phyloP scores from a whole-genome alignment of 2,329 filamentous ascomycete species.

The Cordyceps tenuipes region DNA sequence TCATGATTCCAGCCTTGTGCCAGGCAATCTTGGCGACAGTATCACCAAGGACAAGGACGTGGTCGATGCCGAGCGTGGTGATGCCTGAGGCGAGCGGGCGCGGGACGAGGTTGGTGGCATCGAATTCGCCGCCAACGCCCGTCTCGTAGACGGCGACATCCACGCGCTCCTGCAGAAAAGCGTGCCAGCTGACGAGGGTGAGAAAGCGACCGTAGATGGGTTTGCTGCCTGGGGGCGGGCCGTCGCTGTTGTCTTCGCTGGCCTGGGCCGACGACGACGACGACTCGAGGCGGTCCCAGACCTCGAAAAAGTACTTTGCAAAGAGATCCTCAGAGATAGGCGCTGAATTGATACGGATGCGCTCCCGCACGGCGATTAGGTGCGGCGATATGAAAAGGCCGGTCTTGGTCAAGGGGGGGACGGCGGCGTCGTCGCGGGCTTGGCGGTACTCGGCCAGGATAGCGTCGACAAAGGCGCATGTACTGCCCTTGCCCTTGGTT shows the following conservation, averaged over 20 bases:
- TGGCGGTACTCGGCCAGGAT: slow-evolving; percentile 48
- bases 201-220: slow-evolving; percentile 55
- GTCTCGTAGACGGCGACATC: slow-evolving; percentile 58
- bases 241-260: neutral
- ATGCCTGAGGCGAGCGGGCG: slow-evolving; percentile 51
- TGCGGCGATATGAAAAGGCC: slow-evolving; percentile 65
- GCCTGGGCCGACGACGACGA: slow-evolving; percentile 10
- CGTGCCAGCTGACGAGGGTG: slow-evolving; percentile 58
- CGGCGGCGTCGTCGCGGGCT: slow-evolving; percentile 13
- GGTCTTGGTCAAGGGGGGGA: slow-evolving; percentile 33
- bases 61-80: slow-evolving; percentile 61
- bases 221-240: slow-evolving; percentile 30
- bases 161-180: slow-evolving; percentile 55
- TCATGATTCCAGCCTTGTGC: slow-evolving; percentile 69
- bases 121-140: slow-evolving; percentile 59
- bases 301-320: slow-evolving; percentile 58
- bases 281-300: slow-evolving; percentile 51
- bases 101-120: slow-evolving; percentile 59
- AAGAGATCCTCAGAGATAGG: slow-evolving; percentile 53
- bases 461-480: slow-evolving; percentile 58
- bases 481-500: slow-evolving; percentile 71
- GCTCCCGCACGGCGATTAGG: slow-evolving; percentile 57
- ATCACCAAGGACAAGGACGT: slow-evolving; percentile 53
- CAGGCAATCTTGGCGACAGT: slow-evolving; percentile 61
- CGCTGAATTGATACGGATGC: slow-evolving; percentile 52